Evolutionary conservation across 768 basidiomycete genomes (phyloP).

Genomic region (Amanita molliuscula): DNA sequence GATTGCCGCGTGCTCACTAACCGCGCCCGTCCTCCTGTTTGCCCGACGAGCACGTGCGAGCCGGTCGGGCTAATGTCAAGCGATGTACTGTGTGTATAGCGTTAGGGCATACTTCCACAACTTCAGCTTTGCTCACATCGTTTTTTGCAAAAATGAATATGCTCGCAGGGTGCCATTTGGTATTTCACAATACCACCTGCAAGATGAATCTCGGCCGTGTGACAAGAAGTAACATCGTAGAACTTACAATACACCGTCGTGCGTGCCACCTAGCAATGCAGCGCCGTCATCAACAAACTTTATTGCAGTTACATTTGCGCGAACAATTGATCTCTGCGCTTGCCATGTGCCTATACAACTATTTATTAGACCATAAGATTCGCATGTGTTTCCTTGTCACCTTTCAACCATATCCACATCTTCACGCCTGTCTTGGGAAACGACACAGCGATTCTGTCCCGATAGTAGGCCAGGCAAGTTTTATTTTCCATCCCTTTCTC

Average conservation of each 20-base stretch:
- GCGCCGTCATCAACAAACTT: constrained; percentile 54
- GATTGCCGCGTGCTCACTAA: constrained; percentile 40
- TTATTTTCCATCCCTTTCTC: constrained; percentile 25
- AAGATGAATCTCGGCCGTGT: neutral
- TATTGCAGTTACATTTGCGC: constrained; percentile 55
- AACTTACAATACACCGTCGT: constrained; percentile 56
- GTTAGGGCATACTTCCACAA: neutral
- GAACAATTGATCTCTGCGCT: constrained; percentile 49
- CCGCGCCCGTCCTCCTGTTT: constrained; percentile 37
- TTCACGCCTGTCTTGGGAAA: constrained; percentile 50
- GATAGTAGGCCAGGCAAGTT: constrained; percentile 42
- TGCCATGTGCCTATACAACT: constrained; percentile 45
- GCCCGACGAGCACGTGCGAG: constrained; percentile 42
- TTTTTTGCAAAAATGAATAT: constrained; percentile 45
- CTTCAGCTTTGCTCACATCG: constrained; percentile 35
- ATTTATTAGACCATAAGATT: neutral
- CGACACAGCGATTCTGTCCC: constrained; percentile 53
- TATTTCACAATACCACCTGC: constrained; percentile 59
- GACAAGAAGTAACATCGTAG: neutral
- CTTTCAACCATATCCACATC: constrained; percentile 54
- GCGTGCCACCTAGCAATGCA: constrained; percentile 58
- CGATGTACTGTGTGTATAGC: constrained; percentile 27
- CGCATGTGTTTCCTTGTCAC: constrained; percentile 19
- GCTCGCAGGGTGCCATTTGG: constrained; percentile 57
- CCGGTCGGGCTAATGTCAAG: constrained; percentile 42